Evolutionary conservation across 352 stramenopile genomes (phyloP).

Genomic region (Phytophthora citrophthora): DNA sequence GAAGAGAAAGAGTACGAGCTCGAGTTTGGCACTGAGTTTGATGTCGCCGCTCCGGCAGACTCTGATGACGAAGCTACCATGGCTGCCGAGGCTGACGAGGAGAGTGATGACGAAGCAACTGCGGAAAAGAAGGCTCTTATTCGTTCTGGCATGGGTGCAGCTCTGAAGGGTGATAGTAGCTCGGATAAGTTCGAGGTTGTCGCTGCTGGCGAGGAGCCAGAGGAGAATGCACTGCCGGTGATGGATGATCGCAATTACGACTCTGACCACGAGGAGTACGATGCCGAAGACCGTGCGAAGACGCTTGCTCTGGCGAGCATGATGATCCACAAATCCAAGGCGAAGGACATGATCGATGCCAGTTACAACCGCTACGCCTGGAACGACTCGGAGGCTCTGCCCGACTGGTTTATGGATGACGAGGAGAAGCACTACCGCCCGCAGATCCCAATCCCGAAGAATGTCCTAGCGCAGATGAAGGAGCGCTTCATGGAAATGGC

Average conservation of each 20-base stretch:
- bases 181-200: slow-evolving; percentile 56
- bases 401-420: slow-evolving; percentile 98
- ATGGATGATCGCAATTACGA: slow-evolving; percentile 94
- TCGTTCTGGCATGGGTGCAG: slow-evolving; percentile 83
- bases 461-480: slow-evolving; percentile 98
- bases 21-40: slow-evolving; percentile 78
- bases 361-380: slow-evolving; percentile 99
- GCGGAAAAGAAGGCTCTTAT: slow-evolving; percentile 86
- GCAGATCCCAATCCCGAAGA: slow-evolving; percentile 96
- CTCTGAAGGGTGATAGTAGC: slow-evolving; percentile 40
- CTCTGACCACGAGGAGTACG: slow-evolving; percentile 97
- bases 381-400: slow-evolving; percentile 97
- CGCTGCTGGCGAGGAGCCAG: slow-evolving; percentile 50
- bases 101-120: slow-evolving; percentile 61
- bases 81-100: slow-evolving; percentile 41
- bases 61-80: slow-evolving; percentile 56
- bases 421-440: slow-evolving; percentile 98
- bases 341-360: slow-evolving; percentile 98
- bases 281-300: slow-evolving; percentile 96
- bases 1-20: slow-evolving; percentile 87
- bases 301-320: slow-evolving; percentile 98
- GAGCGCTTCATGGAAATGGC: slow-evolving; percentile 96
- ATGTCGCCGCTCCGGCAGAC: slow-evolving; percentile 49
- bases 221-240: slow-evolving; percentile 54
- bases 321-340: slow-evolving; percentile 97